Evolutionary conservation across 768 basidiomycete species (phyloP).

Genomic region (Boletus patriciae): DNA sequence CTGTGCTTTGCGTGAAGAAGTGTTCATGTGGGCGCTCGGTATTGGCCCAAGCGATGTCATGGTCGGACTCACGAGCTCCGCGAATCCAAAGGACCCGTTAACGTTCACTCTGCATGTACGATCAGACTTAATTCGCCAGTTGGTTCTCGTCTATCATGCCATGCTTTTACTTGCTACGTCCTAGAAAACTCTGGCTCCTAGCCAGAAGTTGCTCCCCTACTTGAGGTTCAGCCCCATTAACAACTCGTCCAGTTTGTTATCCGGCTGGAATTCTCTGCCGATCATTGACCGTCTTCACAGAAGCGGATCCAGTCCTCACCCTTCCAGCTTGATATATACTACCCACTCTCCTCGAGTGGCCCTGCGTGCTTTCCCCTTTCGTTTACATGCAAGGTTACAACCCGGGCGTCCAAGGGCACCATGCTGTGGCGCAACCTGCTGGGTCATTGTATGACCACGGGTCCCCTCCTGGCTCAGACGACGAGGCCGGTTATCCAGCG

Average conservation of each 20-base stretch:
- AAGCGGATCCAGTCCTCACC: constrained; percentile 7
- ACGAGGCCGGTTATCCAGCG: constrained; percentile 39
- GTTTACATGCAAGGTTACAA: constrained; percentile 33
- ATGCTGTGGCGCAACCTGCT: constrained; percentile 28
- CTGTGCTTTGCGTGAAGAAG: constrained; percentile 23
- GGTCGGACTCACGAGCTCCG: constrained; percentile 33
- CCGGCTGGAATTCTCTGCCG: constrained; percentile 23
- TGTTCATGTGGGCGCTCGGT: constrained; percentile 35
- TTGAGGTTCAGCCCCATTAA: constrained; percentile 14
- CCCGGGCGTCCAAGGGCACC: constrained; percentile 22
- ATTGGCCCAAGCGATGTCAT: constrained; percentile 33
- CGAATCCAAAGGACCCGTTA: constrained; percentile 29
- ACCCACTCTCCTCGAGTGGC: background rate
- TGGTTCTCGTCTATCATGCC: constrained; percentile 30
- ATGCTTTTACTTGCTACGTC: constrained; percentile 33
- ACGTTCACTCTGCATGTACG: constrained; percentile 27
- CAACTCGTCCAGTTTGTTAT: constrained; percentile 29
- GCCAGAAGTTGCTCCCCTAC: constrained; percentile 17
- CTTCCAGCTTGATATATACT: constrained; percentile 9
- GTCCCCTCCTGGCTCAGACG: constrained; percentile 59
- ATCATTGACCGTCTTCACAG: constrained; percentile 27
- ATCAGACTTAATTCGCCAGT: constrained; percentile 36
- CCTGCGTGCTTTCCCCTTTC: constrained; percentile 4
- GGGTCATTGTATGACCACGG: constrained; percentile 42
- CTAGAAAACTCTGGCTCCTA: constrained; percentile 26